phyloP scores from a whole-genome alignment of 2,329 filamentous ascomycete species.

The Coniochaeta hoffmannii region DNA sequence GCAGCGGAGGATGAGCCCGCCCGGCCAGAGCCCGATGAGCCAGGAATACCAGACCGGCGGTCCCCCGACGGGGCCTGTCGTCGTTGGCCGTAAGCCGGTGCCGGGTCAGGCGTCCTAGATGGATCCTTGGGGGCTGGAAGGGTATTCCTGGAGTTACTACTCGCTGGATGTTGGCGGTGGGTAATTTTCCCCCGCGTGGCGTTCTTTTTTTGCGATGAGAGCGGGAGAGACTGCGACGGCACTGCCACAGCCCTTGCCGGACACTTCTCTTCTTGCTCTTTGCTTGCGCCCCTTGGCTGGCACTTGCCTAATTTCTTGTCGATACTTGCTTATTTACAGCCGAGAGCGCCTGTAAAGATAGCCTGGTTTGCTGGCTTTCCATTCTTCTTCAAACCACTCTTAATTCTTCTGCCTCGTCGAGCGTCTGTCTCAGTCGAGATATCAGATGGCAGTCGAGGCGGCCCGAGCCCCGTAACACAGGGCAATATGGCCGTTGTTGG shows the following conservation, averaged over 20 bases:
- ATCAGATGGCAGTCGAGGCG: neutral
- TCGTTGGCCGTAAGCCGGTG: slow-evolving; percentile 49
- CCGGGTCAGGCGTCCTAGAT: slow-evolving; percentile 44
- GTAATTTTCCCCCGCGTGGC: too few species aligned
- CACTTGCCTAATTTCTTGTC: neutral
- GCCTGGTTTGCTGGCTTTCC: neutral
- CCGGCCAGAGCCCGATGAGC: slow-evolving; percentile 40
- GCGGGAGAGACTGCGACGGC: neutral
- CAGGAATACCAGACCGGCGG: slow-evolving; percentile 20
- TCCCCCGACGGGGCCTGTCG: slow-evolving; percentile 33
- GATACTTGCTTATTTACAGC: neutral
- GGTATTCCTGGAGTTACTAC: neutral
- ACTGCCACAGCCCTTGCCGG: neutral
- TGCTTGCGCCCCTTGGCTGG: neutral
- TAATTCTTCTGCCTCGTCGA: neutral
- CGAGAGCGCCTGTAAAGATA: neutral
- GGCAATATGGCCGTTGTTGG: neutral
- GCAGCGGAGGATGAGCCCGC: slow-evolving; percentile 33
- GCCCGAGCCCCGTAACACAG: neutral
- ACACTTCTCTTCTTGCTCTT: neutral
- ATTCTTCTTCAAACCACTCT: neutral
- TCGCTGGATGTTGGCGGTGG: neutral
- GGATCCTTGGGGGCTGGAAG: neutral
- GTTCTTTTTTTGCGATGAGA: too few species aligned
- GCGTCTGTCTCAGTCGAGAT: neutral